phyloP scores from a whole-genome alignment of 1,284 basidiomycete species.

The Ustilago trichophora region DNA sequence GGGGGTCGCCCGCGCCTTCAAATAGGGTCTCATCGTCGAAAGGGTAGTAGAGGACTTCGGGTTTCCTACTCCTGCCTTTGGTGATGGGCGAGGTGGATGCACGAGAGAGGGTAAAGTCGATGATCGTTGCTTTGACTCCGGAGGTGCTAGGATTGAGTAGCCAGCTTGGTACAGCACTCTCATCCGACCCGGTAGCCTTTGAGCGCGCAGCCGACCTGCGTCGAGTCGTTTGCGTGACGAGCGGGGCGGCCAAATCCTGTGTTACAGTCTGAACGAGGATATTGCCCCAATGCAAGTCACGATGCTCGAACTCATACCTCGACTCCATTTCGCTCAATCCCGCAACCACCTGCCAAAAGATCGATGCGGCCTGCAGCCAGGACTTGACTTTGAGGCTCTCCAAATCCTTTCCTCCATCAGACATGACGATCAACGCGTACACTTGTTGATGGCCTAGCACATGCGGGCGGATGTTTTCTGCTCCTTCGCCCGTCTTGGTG shows the following conservation, averaged over 20 bases:
- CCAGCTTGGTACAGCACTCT: too few species aligned
- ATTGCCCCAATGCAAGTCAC: constrained; percentile 98
- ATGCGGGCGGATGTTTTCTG: constrained; percentile 85
- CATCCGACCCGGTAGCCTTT: too few species aligned
- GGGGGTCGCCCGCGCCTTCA: constrained; percentile 80
- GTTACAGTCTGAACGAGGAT: constrained; percentile 74
- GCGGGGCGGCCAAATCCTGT: too few species aligned
- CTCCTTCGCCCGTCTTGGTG: constrained; percentile 71
- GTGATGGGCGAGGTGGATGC: constrained; percentile 22
- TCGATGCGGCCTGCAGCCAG: constrained; percentile 84
- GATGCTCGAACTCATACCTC: constrained; percentile 88
- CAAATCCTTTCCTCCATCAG: constrained; percentile 87
- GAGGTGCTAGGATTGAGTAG: constrained; percentile 60
- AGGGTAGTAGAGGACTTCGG: constrained; percentile 56
- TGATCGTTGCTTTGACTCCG: constrained; percentile 82
- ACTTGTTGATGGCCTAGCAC: constrained; percentile 76
- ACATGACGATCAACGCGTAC: constrained; percentile 87
- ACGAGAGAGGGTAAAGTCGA: constrained; percentile 91
- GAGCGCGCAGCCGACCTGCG: too few species aligned
- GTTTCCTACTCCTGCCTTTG: constrained; percentile 8
- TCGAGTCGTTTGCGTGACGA: too few species aligned
- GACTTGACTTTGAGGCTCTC: constrained; percentile 81
- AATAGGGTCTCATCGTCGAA: constrained; percentile 67
- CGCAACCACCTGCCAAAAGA: constrained; percentile 89
- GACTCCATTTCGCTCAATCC: constrained; percentile 81